Percentiles rank a stretch among this genome's conserved stretches.
Conservation (phyloP, 1,284 basidiomycete species). For the Tilletiaria anomala region DNA sequence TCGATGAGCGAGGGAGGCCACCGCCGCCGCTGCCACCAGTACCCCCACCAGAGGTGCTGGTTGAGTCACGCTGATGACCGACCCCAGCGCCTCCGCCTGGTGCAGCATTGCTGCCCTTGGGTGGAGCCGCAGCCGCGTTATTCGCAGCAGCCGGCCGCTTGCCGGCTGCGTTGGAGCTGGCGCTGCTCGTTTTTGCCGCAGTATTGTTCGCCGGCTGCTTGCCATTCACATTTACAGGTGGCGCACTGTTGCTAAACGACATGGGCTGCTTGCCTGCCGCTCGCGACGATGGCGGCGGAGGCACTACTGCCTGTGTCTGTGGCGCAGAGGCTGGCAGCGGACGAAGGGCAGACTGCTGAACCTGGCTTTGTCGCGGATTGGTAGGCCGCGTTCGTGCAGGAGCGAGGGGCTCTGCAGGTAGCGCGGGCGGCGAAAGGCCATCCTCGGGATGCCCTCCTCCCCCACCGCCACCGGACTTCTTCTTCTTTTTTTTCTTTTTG, state of each 20-base stretch:
- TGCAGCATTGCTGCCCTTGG: too few species aligned
- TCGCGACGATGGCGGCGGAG: slow-evolving; percentile 49
- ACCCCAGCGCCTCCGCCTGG: too few species aligned
- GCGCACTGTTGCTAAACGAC: slow-evolving; percentile 36
- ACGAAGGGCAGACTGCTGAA: slow-evolving; percentile 17
- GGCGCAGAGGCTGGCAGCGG: slow-evolving; percentile 7
- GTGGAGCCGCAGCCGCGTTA: too few species aligned
- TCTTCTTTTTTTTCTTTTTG: slow-evolving; percentile 48
- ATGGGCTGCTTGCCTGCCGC: slow-evolving; percentile 65
- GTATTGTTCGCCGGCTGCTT: too few species aligned
- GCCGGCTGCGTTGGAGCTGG: slow-evolving; percentile 42
- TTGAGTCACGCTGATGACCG: too few species aligned
- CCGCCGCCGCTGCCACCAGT: too few species aligned
- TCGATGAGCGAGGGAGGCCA: not conserved
- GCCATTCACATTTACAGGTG: slow-evolving; percentile 17
- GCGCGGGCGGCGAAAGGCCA: slow-evolving; percentile 32
- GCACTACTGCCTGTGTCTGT: slow-evolving; percentile 4
- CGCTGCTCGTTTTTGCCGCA: slow-evolving; percentile 10
- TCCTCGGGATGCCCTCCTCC: too few species aligned
- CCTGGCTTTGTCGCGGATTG: slow-evolving; percentile 14
- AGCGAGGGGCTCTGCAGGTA: slow-evolving; percentile 33
- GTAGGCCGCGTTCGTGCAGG: slow-evolving; percentile 12
- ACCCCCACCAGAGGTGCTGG: too few species aligned
- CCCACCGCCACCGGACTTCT: too few species aligned
- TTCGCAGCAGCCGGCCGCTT: slow-evolving; percentile 41